These are phyloP conservation scores for Paulownia fortunei DNA, from an alignment of 257 asterid species.

Conservation along the genomic window DNA sequence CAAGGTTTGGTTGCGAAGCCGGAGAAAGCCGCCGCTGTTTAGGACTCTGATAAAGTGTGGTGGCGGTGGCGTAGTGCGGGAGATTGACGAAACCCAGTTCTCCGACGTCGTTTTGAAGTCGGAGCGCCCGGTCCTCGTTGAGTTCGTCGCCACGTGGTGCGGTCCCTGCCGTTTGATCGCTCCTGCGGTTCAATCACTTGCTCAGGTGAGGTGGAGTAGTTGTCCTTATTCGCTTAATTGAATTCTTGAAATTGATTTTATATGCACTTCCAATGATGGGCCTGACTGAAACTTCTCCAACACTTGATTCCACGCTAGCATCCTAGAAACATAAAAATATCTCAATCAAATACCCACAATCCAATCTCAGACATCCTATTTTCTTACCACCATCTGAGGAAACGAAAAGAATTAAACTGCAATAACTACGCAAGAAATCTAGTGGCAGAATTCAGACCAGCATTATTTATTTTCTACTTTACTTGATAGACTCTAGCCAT, in stretches of 20 bases:
- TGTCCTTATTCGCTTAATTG: neutral
- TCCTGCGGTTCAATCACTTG: slow-evolving; percentile 69
- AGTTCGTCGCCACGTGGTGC: slow-evolving; percentile 92
- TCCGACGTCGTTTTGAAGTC: slow-evolving; percentile 77
- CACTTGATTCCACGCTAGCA: neutral
- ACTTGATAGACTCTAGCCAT: too few relatives aligned
- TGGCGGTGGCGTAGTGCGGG: slow-evolving; percentile 48
- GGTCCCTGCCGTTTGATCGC: slow-evolving; percentile 93
- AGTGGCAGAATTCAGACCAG: neutral
- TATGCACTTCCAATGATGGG: neutral
- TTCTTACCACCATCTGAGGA: neutral
- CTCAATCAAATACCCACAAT: neutral
- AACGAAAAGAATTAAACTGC: neutral
- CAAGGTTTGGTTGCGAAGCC: slow-evolving; percentile 28
- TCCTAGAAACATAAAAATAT: neutral
- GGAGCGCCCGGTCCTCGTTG: slow-evolving; percentile 80
- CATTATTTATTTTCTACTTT: neutral
- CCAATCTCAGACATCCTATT: neutral
- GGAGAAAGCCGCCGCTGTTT: slow-evolving; percentile 32
- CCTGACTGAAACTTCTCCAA: neutral
- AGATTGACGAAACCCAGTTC: slow-evolving; percentile 59
- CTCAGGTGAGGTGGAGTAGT: slow-evolving; percentile 55
- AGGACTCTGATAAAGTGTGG: slow-evolving; percentile 43
- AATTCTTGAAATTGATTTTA: neutral
- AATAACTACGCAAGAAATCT: neutral